Base-by-base conservation (phyloP, 192 early-diverging fungal species). In the Pilaira anomala region DNA sequence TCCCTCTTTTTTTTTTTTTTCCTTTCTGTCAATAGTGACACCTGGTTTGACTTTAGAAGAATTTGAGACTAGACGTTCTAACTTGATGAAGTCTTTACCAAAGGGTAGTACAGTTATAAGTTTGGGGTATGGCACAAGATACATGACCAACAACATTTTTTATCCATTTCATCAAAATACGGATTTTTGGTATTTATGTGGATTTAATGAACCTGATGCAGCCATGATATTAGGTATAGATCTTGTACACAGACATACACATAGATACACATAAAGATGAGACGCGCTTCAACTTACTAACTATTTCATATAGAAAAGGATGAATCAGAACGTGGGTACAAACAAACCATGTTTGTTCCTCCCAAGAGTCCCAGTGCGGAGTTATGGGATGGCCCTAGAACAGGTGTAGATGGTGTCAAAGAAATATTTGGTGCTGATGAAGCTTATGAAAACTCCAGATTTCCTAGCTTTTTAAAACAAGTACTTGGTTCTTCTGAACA, bases 91-190 rank as follows among this genome's bases (percentile, higher is more conserved):
- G 14, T 54, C 72, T 5, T 68, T 91, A 19, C 87, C 91, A 7
- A 79, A 87, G 48, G 78, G 82, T 30, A 86, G 87, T 48, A 67
- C 87, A 3, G 85, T 85, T 18, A 67, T 98, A 26, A 78, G 85
- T 16, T 80, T 88, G 14, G 88, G 93, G 2, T 85, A 92, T 63
- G 78, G 80, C 0, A 85, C 92, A 55, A 79, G 89, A 16, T 98
- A 93, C 72, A 83, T 88, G 71, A 89, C 94, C 59, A 87, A 92
- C 50, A 90, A 91, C 55, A 93, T 97, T 48, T 97, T 98, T 80
- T 93, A 98, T 69, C 87, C 85, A 22, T 98, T 95, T 71, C 91
- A 94, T 63, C 97, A 98, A 68, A 82, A 92, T 62, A 93, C 94
- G 7, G 89, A 98, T 63, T 86, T 97, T 68, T 86, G 84, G 63